Conservation (phyloP, 208 protist genomes). For the Kentomonas sorsogonicus region DNA sequence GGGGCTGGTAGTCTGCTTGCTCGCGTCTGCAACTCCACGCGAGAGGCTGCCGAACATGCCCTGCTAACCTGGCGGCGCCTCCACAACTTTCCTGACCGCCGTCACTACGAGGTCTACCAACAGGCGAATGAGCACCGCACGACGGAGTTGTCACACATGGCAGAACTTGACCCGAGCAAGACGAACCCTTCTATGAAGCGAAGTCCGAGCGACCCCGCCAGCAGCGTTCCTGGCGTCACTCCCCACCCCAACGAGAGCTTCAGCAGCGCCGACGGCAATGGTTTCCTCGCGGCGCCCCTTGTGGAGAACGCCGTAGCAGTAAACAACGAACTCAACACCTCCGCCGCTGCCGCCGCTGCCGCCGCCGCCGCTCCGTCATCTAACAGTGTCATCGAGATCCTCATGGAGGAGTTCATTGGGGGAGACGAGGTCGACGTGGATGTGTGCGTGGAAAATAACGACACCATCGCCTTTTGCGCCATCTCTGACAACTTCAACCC, state of each 20-base stretch:
- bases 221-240: too few relatives aligned
- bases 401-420: slow-evolving; percentile 74
- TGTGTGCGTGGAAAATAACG: slow-evolving; percentile 57
- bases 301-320: too few relatives aligned
- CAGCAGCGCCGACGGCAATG: too few relatives aligned
- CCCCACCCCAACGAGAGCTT: too few relatives aligned
- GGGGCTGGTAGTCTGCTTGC: slow-evolving; percentile 63
- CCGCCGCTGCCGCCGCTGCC: not conserved
- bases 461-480: slow-evolving; percentile 43
- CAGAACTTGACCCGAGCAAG: not conserved
- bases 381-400: slow-evolving; percentile 27
- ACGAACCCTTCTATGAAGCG: too few relatives aligned
- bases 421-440: slow-evolving; percentile 82
- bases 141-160: not conserved
- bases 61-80: slow-evolving; percentile 37
- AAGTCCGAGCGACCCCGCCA: too few relatives aligned
- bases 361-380: too few relatives aligned
- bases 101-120: slow-evolving; percentile 55
- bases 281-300: too few relatives aligned
- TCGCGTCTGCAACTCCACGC: slow-evolving; percentile 26
- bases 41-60: slow-evolving; percentile 43
- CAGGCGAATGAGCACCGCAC: too few relatives aligned
- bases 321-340: not conserved
- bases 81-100: slow-evolving; percentile 29
- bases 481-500: slow-evolving; percentile 78